phyloP scores from a whole-genome alignment of 257 asterid genomes.

The Thymus quinquecostatus region DNA sequence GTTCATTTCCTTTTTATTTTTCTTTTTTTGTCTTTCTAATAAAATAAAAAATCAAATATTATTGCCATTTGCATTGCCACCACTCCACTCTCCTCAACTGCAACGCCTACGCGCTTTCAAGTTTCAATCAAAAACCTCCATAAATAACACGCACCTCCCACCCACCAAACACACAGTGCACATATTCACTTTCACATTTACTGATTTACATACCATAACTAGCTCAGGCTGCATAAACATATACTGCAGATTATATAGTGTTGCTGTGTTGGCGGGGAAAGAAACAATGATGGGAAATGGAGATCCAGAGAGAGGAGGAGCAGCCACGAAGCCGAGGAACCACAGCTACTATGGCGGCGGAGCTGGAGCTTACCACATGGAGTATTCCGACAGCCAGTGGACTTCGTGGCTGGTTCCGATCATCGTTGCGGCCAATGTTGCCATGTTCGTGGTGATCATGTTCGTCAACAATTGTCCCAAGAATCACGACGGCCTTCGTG shows the following conservation, averaged over 20 bases:
- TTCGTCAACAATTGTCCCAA: constrained; percentile 81
- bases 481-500: constrained; percentile 37
- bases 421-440: constrained; percentile 85
- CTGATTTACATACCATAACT: background rate
- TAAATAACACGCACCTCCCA: background rate
- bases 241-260: background rate
- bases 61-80: too few relatives aligned
- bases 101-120: constrained; percentile 7
- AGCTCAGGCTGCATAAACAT: background rate
- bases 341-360: constrained; percentile 36
- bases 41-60: background rate
- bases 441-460: constrained; percentile 83
- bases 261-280: too few relatives aligned
- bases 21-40: background rate
- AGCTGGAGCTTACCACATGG: constrained; percentile 48
- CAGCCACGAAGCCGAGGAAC: constrained; percentile 43
- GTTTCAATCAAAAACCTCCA: constrained; percentile 9
- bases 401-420: constrained; percentile 93
- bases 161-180: background rate
- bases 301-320: constrained; percentile 69
- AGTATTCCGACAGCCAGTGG: constrained; percentile 74
- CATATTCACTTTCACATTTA: background rate
- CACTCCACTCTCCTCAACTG: background rate
- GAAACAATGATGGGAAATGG: constrained; percentile 49
- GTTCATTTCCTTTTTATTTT: too few relatives aligned